A percentile compares a stretch with the other conserved stretches of the same genome.
Evolutionary conservation across 306 rosid species (phyloP).

Genomic region (Castanea crenata): DNA sequence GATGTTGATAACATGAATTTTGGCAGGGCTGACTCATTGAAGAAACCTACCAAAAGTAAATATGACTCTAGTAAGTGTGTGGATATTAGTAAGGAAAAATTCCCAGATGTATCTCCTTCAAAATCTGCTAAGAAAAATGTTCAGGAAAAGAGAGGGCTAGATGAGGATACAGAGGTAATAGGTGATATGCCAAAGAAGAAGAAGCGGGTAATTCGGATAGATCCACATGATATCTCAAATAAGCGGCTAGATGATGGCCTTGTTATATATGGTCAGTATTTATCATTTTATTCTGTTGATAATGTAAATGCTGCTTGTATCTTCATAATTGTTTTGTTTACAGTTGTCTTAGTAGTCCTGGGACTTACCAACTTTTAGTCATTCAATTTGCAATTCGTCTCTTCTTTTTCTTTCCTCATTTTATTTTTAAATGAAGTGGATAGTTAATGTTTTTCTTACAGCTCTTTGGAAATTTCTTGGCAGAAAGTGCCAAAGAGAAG

Average conservation of each 20-base stretch:
- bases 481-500: conserved; percentile 58
- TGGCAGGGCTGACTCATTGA: conserved; percentile 29
- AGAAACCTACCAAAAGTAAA: conserved; percentile 30
- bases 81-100: conserved; percentile 18
- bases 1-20: conserved; percentile 24
- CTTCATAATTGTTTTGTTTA: conserved; percentile 3
- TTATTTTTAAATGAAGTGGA: background rate
- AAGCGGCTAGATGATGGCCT: conserved; percentile 70
- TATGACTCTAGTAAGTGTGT: conserved; percentile 27
- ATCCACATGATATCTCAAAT: conserved; percentile 77
- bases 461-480: conserved; percentile 19
- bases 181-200: conserved; percentile 58
- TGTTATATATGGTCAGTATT: conserved; percentile 46
- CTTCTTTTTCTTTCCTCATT: background rate
- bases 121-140: conserved; percentile 32
- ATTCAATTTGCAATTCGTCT: background rate
- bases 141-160: conserved; percentile 26
- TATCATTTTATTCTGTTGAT: conserved; percentile 16
- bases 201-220: conserved; percentile 61
- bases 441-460: background rate
- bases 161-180: conserved; percentile 32
- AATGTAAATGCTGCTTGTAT: conserved; percentile 4
- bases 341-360: background rate
- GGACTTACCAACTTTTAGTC: background rate
- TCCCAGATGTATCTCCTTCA: conserved; percentile 19